Conservation (phyloP, 2,329 filamentous ascomycete species). For the Mariannaea elegans region DNA sequence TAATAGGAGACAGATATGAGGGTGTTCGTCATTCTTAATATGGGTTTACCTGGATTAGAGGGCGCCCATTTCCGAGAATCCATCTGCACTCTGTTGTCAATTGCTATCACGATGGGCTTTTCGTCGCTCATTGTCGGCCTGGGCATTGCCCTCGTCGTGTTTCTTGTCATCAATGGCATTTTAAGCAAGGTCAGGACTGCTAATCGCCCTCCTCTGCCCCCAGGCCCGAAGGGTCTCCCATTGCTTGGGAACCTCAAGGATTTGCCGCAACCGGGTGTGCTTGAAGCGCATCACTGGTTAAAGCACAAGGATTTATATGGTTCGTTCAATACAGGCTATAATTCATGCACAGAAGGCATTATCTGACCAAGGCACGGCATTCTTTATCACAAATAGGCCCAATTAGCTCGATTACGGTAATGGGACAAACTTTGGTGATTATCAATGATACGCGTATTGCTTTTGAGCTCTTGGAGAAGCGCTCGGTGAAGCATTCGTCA, state of each 20-base stretch:
- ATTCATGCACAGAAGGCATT: neutral
- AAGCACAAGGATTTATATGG: constrained; percentile 31
- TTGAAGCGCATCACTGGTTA: constrained; percentile 32
- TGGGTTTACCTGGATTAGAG: no score
- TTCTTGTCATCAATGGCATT: no score
- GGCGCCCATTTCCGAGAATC: no score
- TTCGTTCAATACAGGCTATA: neutral
- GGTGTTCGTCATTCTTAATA: no score
- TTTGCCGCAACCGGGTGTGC: constrained; percentile 9
- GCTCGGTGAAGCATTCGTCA: constrained; percentile 22
- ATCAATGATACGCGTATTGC: constrained; percentile 49
- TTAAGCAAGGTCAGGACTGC: no score
- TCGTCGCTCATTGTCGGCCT: no score
- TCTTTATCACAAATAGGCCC: no score
- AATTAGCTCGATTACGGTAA: constrained; percentile 46
- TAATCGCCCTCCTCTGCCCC: constrained; percentile 24
- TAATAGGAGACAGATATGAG: no score
- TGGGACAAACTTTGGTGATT: constrained; percentile 53
- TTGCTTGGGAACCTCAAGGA: constrained; percentile 26
- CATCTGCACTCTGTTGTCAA: no score
- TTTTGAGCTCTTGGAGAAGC: constrained; percentile 47
- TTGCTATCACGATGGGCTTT: no score
- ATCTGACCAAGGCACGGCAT: neutral
- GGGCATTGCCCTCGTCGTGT: no score
- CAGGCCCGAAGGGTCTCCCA: constrained; percentile 29